These are phyloP conservation scores for Bromus sterilis DNA, from an alignment of 176 grass and related monocot species.

Conservation along the genomic window DNA sequence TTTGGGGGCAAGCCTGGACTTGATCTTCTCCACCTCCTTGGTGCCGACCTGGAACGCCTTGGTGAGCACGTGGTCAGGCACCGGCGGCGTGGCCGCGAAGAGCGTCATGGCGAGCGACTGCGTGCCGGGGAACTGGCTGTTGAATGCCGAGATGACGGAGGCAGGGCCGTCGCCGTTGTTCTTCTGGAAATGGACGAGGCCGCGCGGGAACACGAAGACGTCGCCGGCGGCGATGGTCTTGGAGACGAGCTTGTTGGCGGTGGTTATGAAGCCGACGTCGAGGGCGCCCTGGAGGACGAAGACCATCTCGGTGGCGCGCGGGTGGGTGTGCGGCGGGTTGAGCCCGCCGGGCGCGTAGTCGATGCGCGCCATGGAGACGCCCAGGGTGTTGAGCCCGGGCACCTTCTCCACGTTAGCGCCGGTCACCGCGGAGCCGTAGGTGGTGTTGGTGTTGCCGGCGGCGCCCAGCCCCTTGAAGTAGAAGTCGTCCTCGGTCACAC, in stretches of 20 bases:
- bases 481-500: slow-evolving; percentile 22
- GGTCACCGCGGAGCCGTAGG: slow-evolving; percentile 15
- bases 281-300: slow-evolving; percentile 32
- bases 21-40: slow-evolving; percentile 39
- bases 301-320: slow-evolving; percentile 39
- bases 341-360: slow-evolving; percentile 29
- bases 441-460: slow-evolving; percentile 17
- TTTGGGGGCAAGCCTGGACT: slow-evolving; percentile 23
- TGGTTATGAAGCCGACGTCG: slow-evolving; percentile 35
- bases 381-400: slow-evolving; percentile 31
- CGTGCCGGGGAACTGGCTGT: slow-evolving; percentile 30
- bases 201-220: slow-evolving; percentile 33
- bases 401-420: slow-evolving; percentile 27
- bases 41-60: slow-evolving; percentile 30
- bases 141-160: slow-evolving; percentile 29
- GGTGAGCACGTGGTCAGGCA: slow-evolving; percentile 13
- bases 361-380: slow-evolving; percentile 35
- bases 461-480: not conserved
- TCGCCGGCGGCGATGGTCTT: not conserved
- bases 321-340: slow-evolving; percentile 43
- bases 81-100: slow-evolving; percentile 11
- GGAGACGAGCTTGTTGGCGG: slow-evolving; percentile 10
- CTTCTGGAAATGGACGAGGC: slow-evolving; percentile 20
- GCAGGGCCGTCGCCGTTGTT: slow-evolving; percentile 17
- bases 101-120: slow-evolving; percentile 25